Conservation (phyloP, 805 yeast species). For the Kazachstania bromeliacearum region DNA sequence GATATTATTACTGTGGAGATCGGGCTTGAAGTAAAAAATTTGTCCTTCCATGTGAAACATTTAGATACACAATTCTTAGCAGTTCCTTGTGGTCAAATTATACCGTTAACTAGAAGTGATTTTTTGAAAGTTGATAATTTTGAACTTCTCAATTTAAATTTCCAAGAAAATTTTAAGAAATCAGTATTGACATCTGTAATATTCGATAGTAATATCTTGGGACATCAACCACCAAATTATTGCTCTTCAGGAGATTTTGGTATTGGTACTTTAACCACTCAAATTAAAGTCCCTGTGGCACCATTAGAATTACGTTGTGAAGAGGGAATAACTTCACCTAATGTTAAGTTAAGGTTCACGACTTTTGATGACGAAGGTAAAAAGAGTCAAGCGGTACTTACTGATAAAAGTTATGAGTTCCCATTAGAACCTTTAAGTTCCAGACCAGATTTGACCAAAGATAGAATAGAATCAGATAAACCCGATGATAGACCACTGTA, state of each 20-base stretch:
- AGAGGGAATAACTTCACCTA: constrained; percentile 3
- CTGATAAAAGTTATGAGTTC: no score
- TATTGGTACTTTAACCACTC: constrained; percentile 19
- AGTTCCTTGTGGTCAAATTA: constrained; percentile 11
- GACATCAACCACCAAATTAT: constrained; percentile 9
- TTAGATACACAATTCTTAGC: constrained; percentile 17
- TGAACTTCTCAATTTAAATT: constrained; percentile 18
- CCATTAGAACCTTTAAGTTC: no score
- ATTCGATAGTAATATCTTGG: constrained; percentile 16
- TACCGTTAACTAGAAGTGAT: constrained; percentile 12
- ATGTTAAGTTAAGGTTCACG: constrained; percentile 13
- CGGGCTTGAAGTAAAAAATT: not conserved
- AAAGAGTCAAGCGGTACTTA: not conserved
- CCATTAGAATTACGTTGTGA: constrained; percentile 10
- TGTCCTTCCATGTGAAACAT: constrained; percentile 2
- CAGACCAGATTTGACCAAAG: no score
- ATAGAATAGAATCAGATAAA: no score
- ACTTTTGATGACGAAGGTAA: constrained; percentile 12
- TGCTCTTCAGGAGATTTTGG: constrained; percentile 18
- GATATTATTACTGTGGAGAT: constrained; percentile 14
- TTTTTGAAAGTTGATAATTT: constrained; percentile 15
- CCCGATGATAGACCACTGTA: no score
- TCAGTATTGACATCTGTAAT: constrained; percentile 12
- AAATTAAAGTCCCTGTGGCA: constrained; percentile 21
- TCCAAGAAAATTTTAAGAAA: constrained; percentile 12